Conservation (phyloP, 805 yeast genomes). For the Saccharomycopsis sp. region DNA sequence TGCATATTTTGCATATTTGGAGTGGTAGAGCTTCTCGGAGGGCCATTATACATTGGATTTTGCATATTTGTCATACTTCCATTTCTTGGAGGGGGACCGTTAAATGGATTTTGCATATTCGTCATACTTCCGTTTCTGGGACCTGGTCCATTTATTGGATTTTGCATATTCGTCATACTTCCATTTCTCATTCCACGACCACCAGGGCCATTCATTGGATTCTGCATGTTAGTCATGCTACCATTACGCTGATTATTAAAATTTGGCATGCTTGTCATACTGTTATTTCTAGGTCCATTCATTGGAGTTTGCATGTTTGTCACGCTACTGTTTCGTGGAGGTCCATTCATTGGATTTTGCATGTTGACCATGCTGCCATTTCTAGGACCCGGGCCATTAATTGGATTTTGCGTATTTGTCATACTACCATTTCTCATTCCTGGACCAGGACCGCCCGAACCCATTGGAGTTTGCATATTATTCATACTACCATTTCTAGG, state of each 20-base stretch:
- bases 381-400: constrained; percentile 1
- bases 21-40: neutral
- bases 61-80: constrained; percentile 14
- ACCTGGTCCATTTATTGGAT: constrained; percentile 2
- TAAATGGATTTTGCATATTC: constrained; percentile 15
- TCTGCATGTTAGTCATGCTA: constrained; percentile 15
- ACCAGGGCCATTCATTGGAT: constrained; percentile 11
- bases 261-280: constrained; percentile 16
- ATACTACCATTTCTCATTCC: constrained; percentile 4
- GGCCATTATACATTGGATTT: constrained; percentile 10
- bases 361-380: constrained; percentile 6
- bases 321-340: constrained; percentile 12
- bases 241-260: constrained; percentile 14
- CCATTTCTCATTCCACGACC: too few relatives aligned
- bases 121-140: constrained; percentile 13
- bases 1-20: neutral
- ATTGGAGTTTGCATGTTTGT: constrained; percentile 3
- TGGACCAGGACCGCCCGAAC: too few relatives aligned
- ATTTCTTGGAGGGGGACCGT: constrained; percentile 13
- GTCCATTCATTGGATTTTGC: constrained; percentile 14
- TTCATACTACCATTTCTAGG: constrained; percentile 5
- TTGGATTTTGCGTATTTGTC: constrained; percentile 3
- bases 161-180: constrained; percentile 8
- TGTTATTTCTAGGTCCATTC: constrained; percentile 6
- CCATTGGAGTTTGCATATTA: too few relatives aligned